Base-by-base conservation (phyloP, 2,329 filamentous ascomycete genomes). In the Hymenoscyphus repandus region DNA sequence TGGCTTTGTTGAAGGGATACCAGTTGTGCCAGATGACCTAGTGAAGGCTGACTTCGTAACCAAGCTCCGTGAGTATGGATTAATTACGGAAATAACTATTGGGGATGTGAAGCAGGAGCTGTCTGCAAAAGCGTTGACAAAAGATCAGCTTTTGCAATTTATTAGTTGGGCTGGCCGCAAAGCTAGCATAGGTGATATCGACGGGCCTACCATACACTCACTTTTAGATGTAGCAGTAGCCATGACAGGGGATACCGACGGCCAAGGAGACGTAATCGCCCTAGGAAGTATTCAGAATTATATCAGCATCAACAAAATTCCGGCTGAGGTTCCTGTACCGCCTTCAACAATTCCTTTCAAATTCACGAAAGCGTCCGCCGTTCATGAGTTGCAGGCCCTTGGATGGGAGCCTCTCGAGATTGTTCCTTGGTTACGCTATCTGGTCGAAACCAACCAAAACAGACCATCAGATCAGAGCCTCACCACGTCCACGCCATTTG, bases 341-440 rank as follows among this genome's bases (percentile, higher is more conserved):
- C 80, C 84, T 1, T 83, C 83, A 2, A 95, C 91, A 0, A 84
- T 97, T 49, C 90, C 93, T 0, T 90, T 90, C 65, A 77, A 82
- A n/a, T 86, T 92, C 57, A 95, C 90, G 0, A 87, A 82, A 60
- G 74, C 75, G 20, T 79, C 90, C n/a, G 75, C 74, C 5, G 73
- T 77, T 20, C 72, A 74, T 13, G 85, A 95, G 61, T 70, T 99
- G 33, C 82, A 89, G 57, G 83, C 87, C 13, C 77, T 99, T 7
- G 89, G 90, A 1, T 99, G 93, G 91, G 78, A 84, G 50, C 83
- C 92, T 53, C 71, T 99, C 6, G 88, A 92, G 33, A 79, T 96
- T 58, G 80, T 91, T 2, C 83, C 87, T 20, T 99, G 95, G 93
- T 69, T 96, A 20, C 75, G 82, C 18, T 96, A 86, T 69, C 74